Evolutionary conservation across 1,284 basidiomycete species (phyloP).

Genomic region (Tranzscheliella williamsii): DNA sequence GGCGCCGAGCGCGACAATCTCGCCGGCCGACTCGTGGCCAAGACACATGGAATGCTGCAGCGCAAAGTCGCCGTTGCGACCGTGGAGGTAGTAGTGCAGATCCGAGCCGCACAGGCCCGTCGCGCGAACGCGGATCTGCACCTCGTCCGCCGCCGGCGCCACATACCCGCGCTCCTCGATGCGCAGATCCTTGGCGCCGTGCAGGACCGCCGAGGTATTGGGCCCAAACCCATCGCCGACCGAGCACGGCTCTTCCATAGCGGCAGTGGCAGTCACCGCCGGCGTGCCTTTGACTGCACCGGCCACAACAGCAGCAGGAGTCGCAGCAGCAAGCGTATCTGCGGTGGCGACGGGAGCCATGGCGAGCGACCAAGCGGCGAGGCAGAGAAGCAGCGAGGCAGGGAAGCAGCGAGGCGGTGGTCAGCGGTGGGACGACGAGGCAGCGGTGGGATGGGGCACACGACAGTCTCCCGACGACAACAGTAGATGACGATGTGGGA

Average conservation of each 20-base stretch:
- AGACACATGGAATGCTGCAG: constrained; percentile 77
- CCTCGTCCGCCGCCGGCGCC: constrained; percentile 69
- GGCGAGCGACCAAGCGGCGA: neutral
- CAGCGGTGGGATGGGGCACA: too few relatives aligned
- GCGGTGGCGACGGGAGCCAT: constrained; percentile 34
- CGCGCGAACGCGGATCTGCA: constrained; percentile 74
- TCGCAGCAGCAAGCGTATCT: constrained; percentile 6
- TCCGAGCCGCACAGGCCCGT: constrained; percentile 81
- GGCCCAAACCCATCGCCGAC: constrained; percentile 16
- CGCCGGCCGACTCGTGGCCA: constrained; percentile 86
- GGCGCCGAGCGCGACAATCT: constrained; percentile 70
- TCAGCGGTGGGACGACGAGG: too few relatives aligned
- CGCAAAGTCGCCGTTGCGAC: constrained; percentile 86
- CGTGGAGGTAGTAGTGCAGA: constrained; percentile 53
- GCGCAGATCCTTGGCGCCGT: constrained; percentile 64
- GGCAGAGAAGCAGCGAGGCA: constrained; percentile 2
- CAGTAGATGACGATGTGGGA: too few relatives aligned
- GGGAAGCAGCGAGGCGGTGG: neutral
- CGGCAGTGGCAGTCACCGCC: too few relatives aligned
- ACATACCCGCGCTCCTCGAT: constrained; percentile 70
- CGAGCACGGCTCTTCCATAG: too few relatives aligned
- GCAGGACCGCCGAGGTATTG: constrained; percentile 59
- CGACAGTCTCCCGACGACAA: too few relatives aligned
- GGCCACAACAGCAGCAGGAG: too few relatives aligned
- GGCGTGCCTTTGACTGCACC: too few relatives aligned